Evolutionary conservation across 345 rosid species (phyloP).

Genomic region (Schrenkiella parvula): DNA sequence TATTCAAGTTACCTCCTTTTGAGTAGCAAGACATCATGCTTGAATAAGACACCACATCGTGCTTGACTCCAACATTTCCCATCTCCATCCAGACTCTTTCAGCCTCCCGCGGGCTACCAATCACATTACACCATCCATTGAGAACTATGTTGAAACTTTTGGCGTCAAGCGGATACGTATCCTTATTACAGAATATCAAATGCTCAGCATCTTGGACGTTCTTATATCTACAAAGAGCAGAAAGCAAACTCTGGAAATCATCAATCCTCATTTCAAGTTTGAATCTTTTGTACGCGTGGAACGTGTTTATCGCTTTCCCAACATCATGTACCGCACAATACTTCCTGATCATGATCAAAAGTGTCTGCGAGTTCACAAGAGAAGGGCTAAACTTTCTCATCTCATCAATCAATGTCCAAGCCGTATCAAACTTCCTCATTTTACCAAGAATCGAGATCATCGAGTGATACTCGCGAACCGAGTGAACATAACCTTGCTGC

Average conservation of each 20-base stretch:
- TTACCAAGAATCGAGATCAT: constrained; percentile 87
- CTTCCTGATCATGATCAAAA: constrained; percentile 79
- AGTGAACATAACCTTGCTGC: constrained; percentile 56
- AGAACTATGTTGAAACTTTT: constrained; percentile 84
- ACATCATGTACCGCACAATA: constrained; percentile 88
- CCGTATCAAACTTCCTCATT: constrained; percentile 88
- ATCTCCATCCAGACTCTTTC: constrained; percentile 89
- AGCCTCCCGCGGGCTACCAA: constrained; percentile 68
- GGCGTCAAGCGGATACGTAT: constrained; percentile 59
- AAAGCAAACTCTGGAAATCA: constrained; percentile 80
- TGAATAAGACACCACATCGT: constrained; percentile 74
- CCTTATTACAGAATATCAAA: constrained; percentile 67
- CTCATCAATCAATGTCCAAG: constrained; percentile 84
- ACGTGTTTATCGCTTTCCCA: constrained; percentile 72
- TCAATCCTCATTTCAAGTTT: constrained; percentile 61
- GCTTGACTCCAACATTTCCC: constrained; percentile 51
- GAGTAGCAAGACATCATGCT: constrained; percentile 79
- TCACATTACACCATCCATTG: constrained; percentile 85
- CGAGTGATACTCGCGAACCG: constrained; percentile 57
- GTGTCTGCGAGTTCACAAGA: constrained; percentile 69
- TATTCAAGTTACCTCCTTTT: constrained; percentile 58
- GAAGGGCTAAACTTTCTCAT: constrained; percentile 56
- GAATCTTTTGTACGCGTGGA: constrained; percentile 64
- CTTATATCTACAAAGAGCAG: constrained; percentile 92
- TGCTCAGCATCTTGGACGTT: constrained; percentile 94